Evolutionary conservation across 345 rosid genomes (phyloP).

Genomic region (Eucalyptus virginea): DNA sequence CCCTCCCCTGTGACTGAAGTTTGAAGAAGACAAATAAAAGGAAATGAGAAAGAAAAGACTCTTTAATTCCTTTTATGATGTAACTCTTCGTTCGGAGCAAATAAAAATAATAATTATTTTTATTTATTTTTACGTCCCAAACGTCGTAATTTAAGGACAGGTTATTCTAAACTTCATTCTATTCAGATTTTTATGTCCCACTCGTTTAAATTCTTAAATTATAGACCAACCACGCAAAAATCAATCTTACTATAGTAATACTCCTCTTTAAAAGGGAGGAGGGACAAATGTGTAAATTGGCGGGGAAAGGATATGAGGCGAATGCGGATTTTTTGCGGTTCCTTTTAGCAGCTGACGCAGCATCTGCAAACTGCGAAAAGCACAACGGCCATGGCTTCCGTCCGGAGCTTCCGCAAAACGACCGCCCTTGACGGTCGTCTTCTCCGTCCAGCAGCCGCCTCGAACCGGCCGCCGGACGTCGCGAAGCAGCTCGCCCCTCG

Average conservation of each 20-base stretch:
- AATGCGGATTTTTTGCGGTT: neutral
- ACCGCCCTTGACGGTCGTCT: neutral
- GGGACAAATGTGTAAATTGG: neutral
- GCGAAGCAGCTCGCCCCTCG: neutral
- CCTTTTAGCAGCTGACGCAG: neutral
- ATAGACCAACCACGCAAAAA: neutral
- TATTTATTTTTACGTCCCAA: too few relatives aligned
- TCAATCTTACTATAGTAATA: neutral
- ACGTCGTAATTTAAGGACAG: too few relatives aligned
- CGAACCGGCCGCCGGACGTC: neutral
- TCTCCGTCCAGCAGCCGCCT: neutral
- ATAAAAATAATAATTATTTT: too few relatives aligned
- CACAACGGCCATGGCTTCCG: constrained; percentile 27
- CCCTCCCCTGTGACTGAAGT: too few relatives aligned
- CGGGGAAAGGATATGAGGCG: neutral
- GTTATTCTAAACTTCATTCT: neutral
- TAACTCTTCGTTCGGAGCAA: too few relatives aligned
- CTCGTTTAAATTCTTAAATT: neutral
- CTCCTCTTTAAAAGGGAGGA: neutral
- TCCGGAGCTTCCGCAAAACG: neutral
- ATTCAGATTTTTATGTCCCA: neutral
- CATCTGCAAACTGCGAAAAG: neutral
- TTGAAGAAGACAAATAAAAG: too few relatives aligned
- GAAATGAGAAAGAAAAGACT: too few relatives aligned
- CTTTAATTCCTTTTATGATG: too few relatives aligned